Evolutionary conservation across 345 rosid genomes (phyloP).

Genomic region (Sisymbrium altissimum): DNA sequence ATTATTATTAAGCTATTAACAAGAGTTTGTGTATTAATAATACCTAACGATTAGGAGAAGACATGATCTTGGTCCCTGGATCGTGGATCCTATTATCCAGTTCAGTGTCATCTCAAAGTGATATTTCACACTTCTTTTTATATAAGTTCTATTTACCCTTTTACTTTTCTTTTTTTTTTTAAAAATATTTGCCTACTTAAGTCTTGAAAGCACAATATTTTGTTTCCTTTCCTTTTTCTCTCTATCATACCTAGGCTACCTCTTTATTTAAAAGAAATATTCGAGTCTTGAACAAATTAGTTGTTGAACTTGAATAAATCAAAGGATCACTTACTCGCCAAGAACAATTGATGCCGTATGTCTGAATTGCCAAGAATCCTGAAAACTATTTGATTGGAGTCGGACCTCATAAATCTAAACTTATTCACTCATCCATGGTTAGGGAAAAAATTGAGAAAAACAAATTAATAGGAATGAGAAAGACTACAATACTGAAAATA

Average conservation of each 20-base stretch:
- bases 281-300: not conserved
- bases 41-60: conserved; percentile 37
- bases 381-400: not conserved
- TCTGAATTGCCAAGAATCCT: not conserved
- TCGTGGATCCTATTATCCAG: conserved; percentile 33
- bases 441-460: no score
- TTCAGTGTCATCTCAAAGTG: conserved; percentile 42
- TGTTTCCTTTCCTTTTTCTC: not conserved
- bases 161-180: not conserved
- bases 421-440: no score
- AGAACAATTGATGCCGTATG: not conserved
- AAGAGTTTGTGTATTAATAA: conserved; percentile 21
- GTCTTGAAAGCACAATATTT: not conserved
- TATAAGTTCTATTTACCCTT: not conserved
- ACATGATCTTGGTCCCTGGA: conserved; percentile 27
- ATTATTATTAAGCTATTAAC: not conserved
- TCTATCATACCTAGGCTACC: not conserved
- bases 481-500: no score
- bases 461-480: no score
- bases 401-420: no score
- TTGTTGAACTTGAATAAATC: not conserved
- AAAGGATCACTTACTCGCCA: not conserved
- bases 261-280: not conserved
- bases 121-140: conserved; percentile 39
- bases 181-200: not conserved